These are phyloP conservation scores for Acorus gramineus DNA, from an alignment of 106 monocot genomes.

Conservation along the genomic window DNA sequence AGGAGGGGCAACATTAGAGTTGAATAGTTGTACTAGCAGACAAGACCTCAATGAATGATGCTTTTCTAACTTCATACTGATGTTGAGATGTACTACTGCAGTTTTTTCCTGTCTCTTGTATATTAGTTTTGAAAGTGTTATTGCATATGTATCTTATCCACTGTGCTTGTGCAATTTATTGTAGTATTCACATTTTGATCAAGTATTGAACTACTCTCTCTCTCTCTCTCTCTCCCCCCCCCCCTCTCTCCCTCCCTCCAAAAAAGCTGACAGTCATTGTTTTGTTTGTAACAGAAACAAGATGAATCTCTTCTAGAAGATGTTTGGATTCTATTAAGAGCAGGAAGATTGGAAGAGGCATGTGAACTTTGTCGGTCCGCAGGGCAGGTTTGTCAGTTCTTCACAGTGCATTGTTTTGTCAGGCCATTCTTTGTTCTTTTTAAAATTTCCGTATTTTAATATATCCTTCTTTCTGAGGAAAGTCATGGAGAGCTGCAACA, in stretches of 20 bases:
- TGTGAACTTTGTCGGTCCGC: slow-evolving; percentile 92
- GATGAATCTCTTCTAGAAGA: slow-evolving; percentile 93
- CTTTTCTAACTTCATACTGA: too few species aligned
- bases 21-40: too few species aligned
- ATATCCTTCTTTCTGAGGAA: not conserved
- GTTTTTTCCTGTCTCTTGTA: too few species aligned
- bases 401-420: not conserved
- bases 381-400: slow-evolving; percentile 51
- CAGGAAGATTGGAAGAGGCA: slow-evolving; percentile 87
- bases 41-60: too few species aligned
- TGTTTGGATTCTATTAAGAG: slow-evolving; percentile 75
- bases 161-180: too few species aligned
- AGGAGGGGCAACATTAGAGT: too few species aligned
- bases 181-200: too few species aligned
- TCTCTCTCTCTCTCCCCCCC: too few species aligned
- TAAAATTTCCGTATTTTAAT: not conserved
- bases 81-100: too few species aligned
- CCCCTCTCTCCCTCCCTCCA: not conserved
- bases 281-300: slow-evolving; percentile 44
- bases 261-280: not conserved
- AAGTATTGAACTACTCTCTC: too few species aligned
- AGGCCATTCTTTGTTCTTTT: not conserved
- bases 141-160: too few species aligned
- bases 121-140: too few species aligned
- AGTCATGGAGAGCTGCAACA: slow-evolving; percentile 95